Conservation (phyloP, 2,329 filamentous ascomycete species). For the Sarocladium brachiariae region DNA sequence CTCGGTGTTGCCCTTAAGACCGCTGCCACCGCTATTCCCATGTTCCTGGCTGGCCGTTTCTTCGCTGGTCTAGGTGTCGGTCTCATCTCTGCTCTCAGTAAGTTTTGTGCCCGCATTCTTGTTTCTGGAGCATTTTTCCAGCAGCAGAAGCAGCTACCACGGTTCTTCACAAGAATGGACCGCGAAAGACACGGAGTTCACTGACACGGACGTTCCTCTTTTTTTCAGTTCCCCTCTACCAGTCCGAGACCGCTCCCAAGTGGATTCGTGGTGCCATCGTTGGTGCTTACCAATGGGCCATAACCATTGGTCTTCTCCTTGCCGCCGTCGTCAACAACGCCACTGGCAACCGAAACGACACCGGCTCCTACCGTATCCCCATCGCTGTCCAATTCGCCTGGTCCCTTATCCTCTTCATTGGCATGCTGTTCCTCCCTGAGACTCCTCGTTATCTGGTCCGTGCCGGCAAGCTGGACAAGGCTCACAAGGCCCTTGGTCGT, state of each 20-base stretch:
- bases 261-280: conserved; percentile 69
- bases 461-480: conserved; percentile 44
- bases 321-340: conserved; percentile 60
- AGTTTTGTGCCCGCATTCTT: too few relatives aligned
- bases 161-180: too few relatives aligned
- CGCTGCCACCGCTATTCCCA: conserved; percentile 46
- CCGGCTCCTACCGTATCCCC: conserved; percentile 56
- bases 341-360: conserved; percentile 46
- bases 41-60: conserved; percentile 61
- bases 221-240: conserved; percentile 55
- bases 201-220: conserved; percentile 25
- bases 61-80: conserved; percentile 65
- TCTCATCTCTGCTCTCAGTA: conserved; percentile 51
- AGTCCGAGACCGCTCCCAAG: conserved; percentile 64
- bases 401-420: conserved; percentile 57
- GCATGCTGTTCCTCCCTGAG: conserved; percentile 64
- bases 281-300: conserved; percentile 61
- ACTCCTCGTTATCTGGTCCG: conserved; percentile 67
- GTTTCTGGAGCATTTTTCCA: too few relatives aligned
- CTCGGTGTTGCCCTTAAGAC: conserved; percentile 61
- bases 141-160: too few relatives aligned
- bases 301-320: conserved; percentile 62
- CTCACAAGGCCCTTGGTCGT: conserved; percentile 31
- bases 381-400: conserved; percentile 60
- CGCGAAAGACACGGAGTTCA: background rate